Conservation (phyloP, 805 yeast genomes). For the Teunomyces pallodes region DNA sequence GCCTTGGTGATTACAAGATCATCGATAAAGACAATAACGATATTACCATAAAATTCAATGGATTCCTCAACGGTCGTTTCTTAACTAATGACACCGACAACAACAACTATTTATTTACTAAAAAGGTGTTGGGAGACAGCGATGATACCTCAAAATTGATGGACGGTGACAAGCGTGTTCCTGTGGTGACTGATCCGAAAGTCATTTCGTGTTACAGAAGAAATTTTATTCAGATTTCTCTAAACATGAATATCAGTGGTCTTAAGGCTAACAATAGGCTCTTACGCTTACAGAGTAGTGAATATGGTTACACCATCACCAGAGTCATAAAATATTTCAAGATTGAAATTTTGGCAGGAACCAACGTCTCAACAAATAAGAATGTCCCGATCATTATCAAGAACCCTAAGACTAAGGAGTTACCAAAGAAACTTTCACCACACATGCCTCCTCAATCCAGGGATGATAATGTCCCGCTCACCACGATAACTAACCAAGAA, state of each 20-base stretch:
- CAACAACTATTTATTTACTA: conserved; percentile 24
- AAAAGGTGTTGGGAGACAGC: conserved; percentile 2
- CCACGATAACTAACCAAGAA: conserved; percentile 17
- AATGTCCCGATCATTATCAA: conserved; percentile 31
- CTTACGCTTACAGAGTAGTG: conserved; percentile 31
- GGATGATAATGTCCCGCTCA: conserved; percentile 14
- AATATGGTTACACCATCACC: conserved; percentile 37
- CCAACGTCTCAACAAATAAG: conserved; percentile 28
- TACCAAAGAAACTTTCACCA: background rate
- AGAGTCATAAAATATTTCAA: conserved; percentile 37
- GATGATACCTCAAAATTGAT: background rate
- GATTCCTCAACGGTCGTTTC: conserved; percentile 43
- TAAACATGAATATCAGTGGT: conserved; percentile 29
- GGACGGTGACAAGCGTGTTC: background rate
- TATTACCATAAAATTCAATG: conserved; percentile 25
- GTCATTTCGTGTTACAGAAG: conserved; percentile 47
- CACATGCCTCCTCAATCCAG: background rate
- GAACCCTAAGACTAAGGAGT: conserved; percentile 16
- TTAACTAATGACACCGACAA: conserved; percentile 41
- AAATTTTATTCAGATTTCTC: conserved; percentile 37
- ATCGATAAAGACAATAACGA: conserved; percentile 29
- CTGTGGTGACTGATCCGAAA: conserved; percentile 23
- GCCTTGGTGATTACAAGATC: conserved; percentile 15
- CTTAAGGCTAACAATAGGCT: conserved; percentile 23
- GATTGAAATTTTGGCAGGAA: conserved; percentile 35